These are phyloP conservation scores for Zalaria sp. DNA, from an alignment of 2,329 filamentous ascomycete species.

Conservation along the genomic window DNA sequence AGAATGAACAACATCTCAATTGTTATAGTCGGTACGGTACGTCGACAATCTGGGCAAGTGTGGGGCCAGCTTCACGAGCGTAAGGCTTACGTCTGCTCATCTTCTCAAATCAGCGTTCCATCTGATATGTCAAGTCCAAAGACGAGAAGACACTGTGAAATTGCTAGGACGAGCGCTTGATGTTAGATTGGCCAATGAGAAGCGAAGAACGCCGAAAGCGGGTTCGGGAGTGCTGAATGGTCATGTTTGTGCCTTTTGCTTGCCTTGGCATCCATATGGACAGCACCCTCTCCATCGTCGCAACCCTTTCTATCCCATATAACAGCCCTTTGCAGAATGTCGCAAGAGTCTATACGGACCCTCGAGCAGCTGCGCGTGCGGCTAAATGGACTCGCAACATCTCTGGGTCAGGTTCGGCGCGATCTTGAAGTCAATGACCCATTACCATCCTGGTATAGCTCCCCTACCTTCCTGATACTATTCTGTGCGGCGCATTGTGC, in stretches of 20 bases:
- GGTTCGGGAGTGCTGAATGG: neutral
- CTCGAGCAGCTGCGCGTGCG: slow-evolving; percentile 19
- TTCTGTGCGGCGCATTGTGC: neutral
- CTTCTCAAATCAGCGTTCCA: too few relatives aligned
- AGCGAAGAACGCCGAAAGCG: neutral
- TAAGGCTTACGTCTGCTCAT: too few relatives aligned
- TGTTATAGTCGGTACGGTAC: too few relatives aligned
- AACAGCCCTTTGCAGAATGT: neutral
- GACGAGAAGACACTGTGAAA: neutral
- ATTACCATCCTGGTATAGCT: slow-evolving; percentile 19
- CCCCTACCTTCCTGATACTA: slow-evolving; percentile 2
- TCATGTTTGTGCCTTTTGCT: too few relatives aligned
- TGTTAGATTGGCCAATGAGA: neutral
- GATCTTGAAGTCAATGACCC: slow-evolving; percentile 16
- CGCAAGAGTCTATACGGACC: slow-evolving; percentile 13
- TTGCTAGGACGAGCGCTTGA: neutral
- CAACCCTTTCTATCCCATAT: neutral
- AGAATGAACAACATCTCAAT: too few relatives aligned
- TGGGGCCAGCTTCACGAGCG: too few relatives aligned
- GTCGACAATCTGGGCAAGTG: too few relatives aligned
- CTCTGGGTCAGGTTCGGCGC: slow-evolving; percentile 10
- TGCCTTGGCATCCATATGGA: neutral
- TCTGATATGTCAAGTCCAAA: too few relatives aligned
- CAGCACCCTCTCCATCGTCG: neutral
- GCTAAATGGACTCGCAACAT: slow-evolving; percentile 14